Percentiles rank a stretch among this genome's conserved stretches.
phyloP scores from a whole-genome alignment of 305 asterid species.

The Fraxinus latifolia region DNA sequence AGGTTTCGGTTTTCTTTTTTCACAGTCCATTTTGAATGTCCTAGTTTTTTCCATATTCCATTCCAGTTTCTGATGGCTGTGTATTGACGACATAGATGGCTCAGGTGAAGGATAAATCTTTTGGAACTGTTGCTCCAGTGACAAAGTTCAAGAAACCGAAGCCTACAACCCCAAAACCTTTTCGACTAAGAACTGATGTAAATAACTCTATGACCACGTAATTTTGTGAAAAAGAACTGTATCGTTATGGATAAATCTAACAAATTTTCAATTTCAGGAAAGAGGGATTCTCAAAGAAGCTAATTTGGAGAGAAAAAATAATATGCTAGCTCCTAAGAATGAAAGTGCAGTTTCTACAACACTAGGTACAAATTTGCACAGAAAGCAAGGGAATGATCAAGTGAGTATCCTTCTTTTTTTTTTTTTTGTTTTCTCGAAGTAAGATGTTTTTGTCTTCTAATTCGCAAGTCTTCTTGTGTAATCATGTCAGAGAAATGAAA shows the following conservation, averaged over 20 bases:
- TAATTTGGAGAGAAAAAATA: conserved; percentile 49
- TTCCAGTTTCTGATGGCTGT: conserved; percentile 21
- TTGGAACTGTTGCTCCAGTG: conserved; percentile 30
- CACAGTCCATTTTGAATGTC: background rate
- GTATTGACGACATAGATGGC: conserved; percentile 31
- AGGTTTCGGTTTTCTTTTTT: conserved; percentile 33
- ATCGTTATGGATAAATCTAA: conserved; percentile 16
- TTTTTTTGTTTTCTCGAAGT: background rate
- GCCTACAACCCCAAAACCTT: conserved; percentile 87
- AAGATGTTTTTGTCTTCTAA: background rate
- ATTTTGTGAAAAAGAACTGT: background rate
- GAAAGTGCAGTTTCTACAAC: conserved; percentile 35
- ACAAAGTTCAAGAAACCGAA: conserved; percentile 66
- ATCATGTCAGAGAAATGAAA: background rate
- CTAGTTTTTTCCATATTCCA: background rate
- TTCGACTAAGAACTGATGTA: conserved; percentile 92
- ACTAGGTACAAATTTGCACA: conserved; percentile 31
- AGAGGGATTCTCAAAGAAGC: conserved; percentile 86
- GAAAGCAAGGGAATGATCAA: conserved; percentile 42
- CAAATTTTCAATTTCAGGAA: conserved; percentile 52
- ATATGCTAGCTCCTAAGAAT: conserved; percentile 24
- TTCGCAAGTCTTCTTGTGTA: background rate
- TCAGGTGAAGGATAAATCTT: conserved; percentile 33
- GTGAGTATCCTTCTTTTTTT: conserved; percentile 23
- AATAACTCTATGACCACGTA: conserved; percentile 25